Base-by-base conservation (phyloP, 2,329 filamentous ascomycete genomes). In the Pseudophaeomoniella oleicola region DNA sequence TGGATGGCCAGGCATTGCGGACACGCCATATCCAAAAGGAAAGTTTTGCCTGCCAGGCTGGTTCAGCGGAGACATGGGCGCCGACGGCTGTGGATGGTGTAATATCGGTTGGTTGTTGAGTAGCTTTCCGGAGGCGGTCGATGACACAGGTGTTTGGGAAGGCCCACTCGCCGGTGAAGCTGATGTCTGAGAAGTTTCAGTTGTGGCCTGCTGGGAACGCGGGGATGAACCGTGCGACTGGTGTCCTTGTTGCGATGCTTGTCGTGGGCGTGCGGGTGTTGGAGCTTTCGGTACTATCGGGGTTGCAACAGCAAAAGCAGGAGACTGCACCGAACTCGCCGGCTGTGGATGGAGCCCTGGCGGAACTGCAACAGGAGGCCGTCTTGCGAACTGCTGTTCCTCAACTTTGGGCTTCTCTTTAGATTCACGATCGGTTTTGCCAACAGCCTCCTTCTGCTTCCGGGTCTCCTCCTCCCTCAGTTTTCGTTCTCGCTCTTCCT, bases 271-370 rank as follows among this genome's bases (percentile, higher is more conserved):
- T 44, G 76, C 79, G 5, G 86, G 83, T 10, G 83, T 87, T 4
- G 85, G 77, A 14, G 78, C 78, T 55, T 94, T 94, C 10, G 86
- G 78, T 33, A 93, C 61, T 16, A 76, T 78, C 5, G 90, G 88
- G 19, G 83, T 90, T 6, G 82, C 81, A 42, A 84, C 68, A 17
- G 79, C 64, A 35, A 88, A 72, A 52, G 85, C 83, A 5, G 88
- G 88, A 12, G 88, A 94, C 34, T 76, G 74, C 44, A 79, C 69
- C 12, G 62, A 59, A 19, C 60, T 57, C 15, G 63, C 68, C 39
- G 72, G 66, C 46, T 72, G 66, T 29, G 66, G 58, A 34, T 64
- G 62, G 36, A 75, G 50, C 34, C 65, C 67, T 31, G 68, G 62
- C 22, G 71, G 67, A 30, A 75, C 44, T 36, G 50, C 51, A 4